Conservation (phyloP, 345 rosid genomes). For the Trapa bicornis region DNA sequence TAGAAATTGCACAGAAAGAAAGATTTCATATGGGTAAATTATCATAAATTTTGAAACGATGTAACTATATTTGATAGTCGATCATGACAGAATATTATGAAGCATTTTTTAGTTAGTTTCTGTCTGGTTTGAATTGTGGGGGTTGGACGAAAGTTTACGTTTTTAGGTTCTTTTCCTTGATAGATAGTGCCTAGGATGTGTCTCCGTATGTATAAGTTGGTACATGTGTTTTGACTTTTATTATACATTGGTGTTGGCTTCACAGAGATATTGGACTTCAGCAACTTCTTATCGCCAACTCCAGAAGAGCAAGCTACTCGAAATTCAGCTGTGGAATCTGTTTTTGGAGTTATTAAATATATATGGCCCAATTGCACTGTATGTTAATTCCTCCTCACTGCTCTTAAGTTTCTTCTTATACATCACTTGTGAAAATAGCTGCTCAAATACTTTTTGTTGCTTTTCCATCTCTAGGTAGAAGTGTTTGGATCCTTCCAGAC, state of each 20-base stretch:
- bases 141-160: background rate
- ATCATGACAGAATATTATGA: background rate
- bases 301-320: slow-evolving; percentile 58
- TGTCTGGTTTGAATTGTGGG: background rate
- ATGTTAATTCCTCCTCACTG: background rate
- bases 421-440: background rate
- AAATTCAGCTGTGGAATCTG: slow-evolving; percentile 42
- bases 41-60: no score
- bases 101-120: background rate
- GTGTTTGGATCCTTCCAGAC: slow-evolving; percentile 83
- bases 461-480: slow-evolving; percentile 37
- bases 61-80: background rate
- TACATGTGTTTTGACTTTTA: background rate
- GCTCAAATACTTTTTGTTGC: background rate
- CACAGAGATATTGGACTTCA: slow-evolving; percentile 77
- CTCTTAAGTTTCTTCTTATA: background rate
- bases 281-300: slow-evolving; percentile 77
- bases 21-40: no score
- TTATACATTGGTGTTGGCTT: slow-evolving; percentile 1
- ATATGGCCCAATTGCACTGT: slow-evolving; percentile 91
- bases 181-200: background rate
- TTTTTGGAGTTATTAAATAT: slow-evolving; percentile 56
- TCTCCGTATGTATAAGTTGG: background rate
- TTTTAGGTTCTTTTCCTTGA: background rate
- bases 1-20: no score